Percentiles rank a stretch among this genome's conserved stretches.
Evolutionary conservation across 2,329 filamentous ascomycete genomes (phyloP).

Genomic region (Xylariaceae sp.): DNA sequence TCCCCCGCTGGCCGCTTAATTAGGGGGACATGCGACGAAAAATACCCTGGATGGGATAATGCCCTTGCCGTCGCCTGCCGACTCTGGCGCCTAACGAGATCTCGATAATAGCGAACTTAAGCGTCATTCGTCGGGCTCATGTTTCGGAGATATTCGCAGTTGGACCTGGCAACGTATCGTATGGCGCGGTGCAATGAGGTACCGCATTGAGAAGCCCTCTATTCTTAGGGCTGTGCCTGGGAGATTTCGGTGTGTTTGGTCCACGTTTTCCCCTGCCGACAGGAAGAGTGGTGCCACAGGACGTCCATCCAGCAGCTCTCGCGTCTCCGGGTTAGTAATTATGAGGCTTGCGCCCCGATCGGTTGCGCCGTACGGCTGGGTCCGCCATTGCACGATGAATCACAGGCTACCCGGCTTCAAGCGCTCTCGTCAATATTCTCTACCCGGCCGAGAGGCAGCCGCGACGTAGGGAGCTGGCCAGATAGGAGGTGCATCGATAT

Average conservation of each 20-base stretch:
- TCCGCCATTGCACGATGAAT: neutral
- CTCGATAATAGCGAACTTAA: neutral
- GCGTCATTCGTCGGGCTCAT: constrained; percentile 1
- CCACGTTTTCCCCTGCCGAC: constrained; percentile 5
- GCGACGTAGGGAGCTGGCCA: too few relatives aligned
- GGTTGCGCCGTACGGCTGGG: constrained; percentile 4
- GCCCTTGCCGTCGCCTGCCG: neutral
- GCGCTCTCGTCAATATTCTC: neutral
- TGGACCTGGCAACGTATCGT: neutral
- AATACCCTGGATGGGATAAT: neutral
- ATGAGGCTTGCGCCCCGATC: constrained; percentile 5
- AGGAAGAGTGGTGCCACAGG: neutral
- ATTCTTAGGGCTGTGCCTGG: constrained; percentile 8
- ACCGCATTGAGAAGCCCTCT: constrained; percentile 10
- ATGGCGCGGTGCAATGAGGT: constrained; percentile 7
- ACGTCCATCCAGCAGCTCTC: neutral
- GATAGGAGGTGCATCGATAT: too few relatives aligned
- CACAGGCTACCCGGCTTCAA: neutral
- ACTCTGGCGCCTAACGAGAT: constrained; percentile 1
- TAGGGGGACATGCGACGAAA: neutral
- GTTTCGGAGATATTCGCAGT: neutral
- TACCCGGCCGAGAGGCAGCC: too few relatives aligned
- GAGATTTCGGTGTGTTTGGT: constrained; percentile 4
- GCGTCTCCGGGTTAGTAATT: neutral
- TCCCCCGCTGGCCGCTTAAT: constrained; percentile 1